Evolutionary conservation across 1,284 basidiomycete species (phyloP), one percentile per base, ranked within the genome.

Genomic region (Coniferiporia weirii): DNA sequence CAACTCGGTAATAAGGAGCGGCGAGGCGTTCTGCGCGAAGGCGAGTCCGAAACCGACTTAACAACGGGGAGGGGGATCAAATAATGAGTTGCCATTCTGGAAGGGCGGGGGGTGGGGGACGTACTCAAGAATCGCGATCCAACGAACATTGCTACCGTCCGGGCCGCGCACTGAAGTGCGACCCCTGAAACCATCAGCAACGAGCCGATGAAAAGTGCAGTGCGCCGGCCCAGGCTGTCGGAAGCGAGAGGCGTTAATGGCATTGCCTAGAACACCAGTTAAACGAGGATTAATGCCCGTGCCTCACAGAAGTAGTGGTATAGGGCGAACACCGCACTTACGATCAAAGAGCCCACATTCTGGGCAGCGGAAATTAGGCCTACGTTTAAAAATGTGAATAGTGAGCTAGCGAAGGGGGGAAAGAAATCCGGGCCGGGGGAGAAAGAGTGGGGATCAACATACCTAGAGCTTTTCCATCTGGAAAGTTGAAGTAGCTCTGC

Each of bases 1-100:
- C 9, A 89, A 71, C 71, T 90, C 88, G 46, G 84, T 81, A 56
- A 89, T 79, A 36, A 89, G 73, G 47, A 87, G 71, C 2, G 86
- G 86, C 0, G 81, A 80, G 8, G 84, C 79, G 64, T 83, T 87
- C 48, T 78, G 71, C 55, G 80, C 81, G 65, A 87, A 83, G 1
- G 80, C 75, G 17, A 86, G 75, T n/a, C 85, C 85, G 63, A 84
- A 75, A 1, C 85, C 85, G 61, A 86, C 85, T 86, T 53, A 35
- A 48, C 6, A 43, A 63, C 27, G 47, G 19, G 32, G 4, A 10
- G 27, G 27, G 27, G 27, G 27, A 27, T 5, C 27, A 27, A 27
- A 27, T 27, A 27, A 27, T 27, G 27, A 27, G 27, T 5, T 27
- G 27, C 17, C 35, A 51, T 51, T 51, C 27, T 34, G 22, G 49